Conservation (phyloP, 208 protist genomes). For the Trypanosoma conorhini region DNA sequence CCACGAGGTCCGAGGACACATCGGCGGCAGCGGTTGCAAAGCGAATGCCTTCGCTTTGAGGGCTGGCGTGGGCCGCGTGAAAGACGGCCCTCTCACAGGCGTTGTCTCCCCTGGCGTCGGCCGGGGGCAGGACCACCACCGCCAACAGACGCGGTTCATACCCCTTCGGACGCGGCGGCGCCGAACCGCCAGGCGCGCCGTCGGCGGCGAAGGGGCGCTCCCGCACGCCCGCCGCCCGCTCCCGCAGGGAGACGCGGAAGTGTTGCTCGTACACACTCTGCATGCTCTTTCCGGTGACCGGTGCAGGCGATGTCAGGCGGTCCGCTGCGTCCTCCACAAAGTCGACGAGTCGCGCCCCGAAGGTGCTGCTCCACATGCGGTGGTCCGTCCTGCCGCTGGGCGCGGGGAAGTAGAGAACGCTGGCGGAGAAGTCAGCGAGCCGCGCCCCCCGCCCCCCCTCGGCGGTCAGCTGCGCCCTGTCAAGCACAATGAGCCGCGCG, state of each 20-base stretch:
- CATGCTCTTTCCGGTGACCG: slow-evolving; percentile 6
- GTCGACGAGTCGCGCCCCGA: slow-evolving; percentile 20
- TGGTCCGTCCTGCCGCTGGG: slow-evolving; percentile 3
- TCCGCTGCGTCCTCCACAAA: background rate
- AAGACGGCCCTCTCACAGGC: slow-evolving; percentile 7
- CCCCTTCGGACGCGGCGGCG: background rate
- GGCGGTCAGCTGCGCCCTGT: background rate
- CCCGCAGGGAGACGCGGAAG: background rate
- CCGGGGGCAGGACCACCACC: slow-evolving; percentile 1
- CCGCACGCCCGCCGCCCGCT: background rate
- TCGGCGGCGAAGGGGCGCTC: background rate
- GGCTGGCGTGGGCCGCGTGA: slow-evolving; percentile 1
- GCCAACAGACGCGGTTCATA: slow-evolving; percentile 17
- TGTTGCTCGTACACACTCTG: slow-evolving; percentile 28
- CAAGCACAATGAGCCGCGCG: slow-evolving; percentile 15
- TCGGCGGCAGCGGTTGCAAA: slow-evolving; percentile 5
- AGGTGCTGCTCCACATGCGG: background rate
- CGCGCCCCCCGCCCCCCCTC: background rate
- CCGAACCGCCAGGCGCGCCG: too few relatives aligned
- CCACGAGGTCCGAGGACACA: slow-evolving; percentile 4
- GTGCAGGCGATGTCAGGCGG: too few relatives aligned
- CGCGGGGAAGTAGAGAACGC: slow-evolving; percentile 21
- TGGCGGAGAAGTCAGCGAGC: slow-evolving; percentile 15
- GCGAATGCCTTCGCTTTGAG: background rate
- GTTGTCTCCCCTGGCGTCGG: background rate